Conservation (phyloP, 2,329 filamentous ascomycete species). For the Fusarium mexicanum region DNA sequence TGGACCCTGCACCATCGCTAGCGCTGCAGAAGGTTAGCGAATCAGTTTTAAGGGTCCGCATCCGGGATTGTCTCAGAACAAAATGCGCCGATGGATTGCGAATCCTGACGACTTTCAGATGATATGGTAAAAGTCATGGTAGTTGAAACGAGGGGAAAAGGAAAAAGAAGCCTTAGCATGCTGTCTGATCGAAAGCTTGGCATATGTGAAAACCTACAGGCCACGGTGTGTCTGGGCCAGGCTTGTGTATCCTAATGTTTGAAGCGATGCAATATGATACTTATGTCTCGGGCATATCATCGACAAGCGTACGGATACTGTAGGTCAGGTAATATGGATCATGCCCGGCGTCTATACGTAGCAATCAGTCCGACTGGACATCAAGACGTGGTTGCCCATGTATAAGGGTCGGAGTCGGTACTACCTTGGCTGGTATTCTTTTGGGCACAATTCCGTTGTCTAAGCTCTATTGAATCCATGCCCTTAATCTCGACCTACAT, state of each 20-base stretch:
- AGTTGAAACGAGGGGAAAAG: slow-evolving; percentile 3
- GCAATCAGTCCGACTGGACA: not conserved
- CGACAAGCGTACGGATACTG: not conserved
- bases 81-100: slow-evolving; percentile 18
- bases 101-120: slow-evolving; percentile 1
- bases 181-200: not conserved
- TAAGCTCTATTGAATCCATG: slow-evolving; percentile 6
- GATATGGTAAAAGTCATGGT: not conserved
- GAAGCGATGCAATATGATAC: slow-evolving; percentile 2
- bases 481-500: slow-evolving; percentile 22
- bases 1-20: slow-evolving; percentile 38
- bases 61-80: slow-evolving; percentile 21
- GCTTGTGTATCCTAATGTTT: not conserved
- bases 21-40: slow-evolving; percentile 26
- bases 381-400: not conserved
- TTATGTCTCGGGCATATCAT: slow-evolving; percentile 28
- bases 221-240: slow-evolving; percentile 10
- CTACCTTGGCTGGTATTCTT: not conserved
- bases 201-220: not conserved
- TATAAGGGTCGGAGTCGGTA: not conserved
- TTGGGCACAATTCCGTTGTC: slow-evolving; percentile 3
- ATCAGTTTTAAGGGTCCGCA: slow-evolving; percentile 25
- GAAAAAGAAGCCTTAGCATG: not conserved
- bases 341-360: not conserved
- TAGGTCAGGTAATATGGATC: not conserved